Percentiles rank a stretch among this genome's conserved stretches.
Conservation (phyloP, 2,329 filamentous ascomycete genomes). For the Claviceps paspali region DNA sequence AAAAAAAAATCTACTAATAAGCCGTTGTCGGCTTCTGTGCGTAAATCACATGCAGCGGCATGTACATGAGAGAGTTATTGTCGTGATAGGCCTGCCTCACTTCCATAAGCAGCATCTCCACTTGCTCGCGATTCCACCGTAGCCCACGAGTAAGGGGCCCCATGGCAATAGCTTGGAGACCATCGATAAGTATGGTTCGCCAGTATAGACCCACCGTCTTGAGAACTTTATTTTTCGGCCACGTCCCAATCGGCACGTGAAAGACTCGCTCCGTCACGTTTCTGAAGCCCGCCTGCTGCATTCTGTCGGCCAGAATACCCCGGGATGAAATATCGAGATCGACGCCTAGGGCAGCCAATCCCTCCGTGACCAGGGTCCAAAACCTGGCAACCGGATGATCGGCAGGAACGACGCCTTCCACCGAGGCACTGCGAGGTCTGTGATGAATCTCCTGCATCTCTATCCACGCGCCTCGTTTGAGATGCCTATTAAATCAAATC, state of each 20-base stretch:
- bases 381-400: constrained; percentile 29
- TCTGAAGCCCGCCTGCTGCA: constrained; percentile 34
- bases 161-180: constrained; percentile 34
- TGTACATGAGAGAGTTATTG: constrained; percentile 31
- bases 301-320: constrained; percentile 25
- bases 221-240: constrained; percentile 34
- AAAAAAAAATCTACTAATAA: not conserved
- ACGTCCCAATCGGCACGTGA: constrained; percentile 38
- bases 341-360: constrained; percentile 28
- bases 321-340: constrained; percentile 28
- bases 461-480: constrained; percentile 39
- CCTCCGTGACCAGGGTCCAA: constrained; percentile 30
- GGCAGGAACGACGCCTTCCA: constrained; percentile 20
- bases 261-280: constrained; percentile 35
- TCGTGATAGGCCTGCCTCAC: constrained; percentile 34
- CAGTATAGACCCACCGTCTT: constrained; percentile 38
- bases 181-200: constrained; percentile 33
- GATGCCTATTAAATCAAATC: constrained; percentile 20
- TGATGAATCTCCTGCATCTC: constrained; percentile 40
- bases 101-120: constrained; percentile 31
- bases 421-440: constrained; percentile 27
- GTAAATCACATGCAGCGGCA: constrained; percentile 40
- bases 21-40: constrained; percentile 30
- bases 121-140: constrained; percentile 31
- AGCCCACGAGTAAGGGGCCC: constrained; percentile 35